Base-by-base conservation (phyloP, 495 filamentous ascomycete species). In the Penicillium daleae region DNA sequence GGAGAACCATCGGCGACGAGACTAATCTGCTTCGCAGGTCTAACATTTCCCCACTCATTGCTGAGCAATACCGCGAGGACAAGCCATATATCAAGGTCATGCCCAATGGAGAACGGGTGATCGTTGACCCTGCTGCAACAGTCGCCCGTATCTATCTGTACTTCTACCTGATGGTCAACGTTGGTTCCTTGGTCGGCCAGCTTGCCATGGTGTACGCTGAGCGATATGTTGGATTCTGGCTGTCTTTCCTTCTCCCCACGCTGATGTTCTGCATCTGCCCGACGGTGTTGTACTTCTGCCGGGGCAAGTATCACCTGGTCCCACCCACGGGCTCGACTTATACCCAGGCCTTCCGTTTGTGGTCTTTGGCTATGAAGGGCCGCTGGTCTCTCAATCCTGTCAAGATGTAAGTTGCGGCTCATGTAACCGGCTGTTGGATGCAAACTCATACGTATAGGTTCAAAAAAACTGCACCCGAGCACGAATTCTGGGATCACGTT, bases 151-250 rank as follows among this genome's bases (percentile, higher is more conserved):
- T 79, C 66, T 79, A 75, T 21, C 62, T 78, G 1, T 79, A 77
- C 69, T 80, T 78, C 67, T 80, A 78, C 64, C 44, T 76, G 64
- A 88, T 90, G 75, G 87, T 93, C 56, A 83, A 83, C 49, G 61
- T 81, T 15, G 80, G 76, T 7, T 79, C 82, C 0, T 55, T 86
- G 40, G 8, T 56, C 35, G 62, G 70, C 57, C 60, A 76, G 60
- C 66, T 73, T 19, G 59, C 59, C 72, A 75, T 70, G 63, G 82
- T 62, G 66, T 81, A 73, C 53, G 56, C 75, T 15, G 58, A 76
- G 54, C 84, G 88, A 60, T 90, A 90, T 57, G 86, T 92, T 58
- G 90, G 90, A 22, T 93, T 91, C 78, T 93, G 85, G 81, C 80
- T 92, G 57, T 89, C 88, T 15, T 92, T 88, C 75, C 89, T 84